Evolutionary conservation across 2,329 filamentous ascomycete genomes (phyloP).

Genomic region (Penicillium sp.): DNA sequence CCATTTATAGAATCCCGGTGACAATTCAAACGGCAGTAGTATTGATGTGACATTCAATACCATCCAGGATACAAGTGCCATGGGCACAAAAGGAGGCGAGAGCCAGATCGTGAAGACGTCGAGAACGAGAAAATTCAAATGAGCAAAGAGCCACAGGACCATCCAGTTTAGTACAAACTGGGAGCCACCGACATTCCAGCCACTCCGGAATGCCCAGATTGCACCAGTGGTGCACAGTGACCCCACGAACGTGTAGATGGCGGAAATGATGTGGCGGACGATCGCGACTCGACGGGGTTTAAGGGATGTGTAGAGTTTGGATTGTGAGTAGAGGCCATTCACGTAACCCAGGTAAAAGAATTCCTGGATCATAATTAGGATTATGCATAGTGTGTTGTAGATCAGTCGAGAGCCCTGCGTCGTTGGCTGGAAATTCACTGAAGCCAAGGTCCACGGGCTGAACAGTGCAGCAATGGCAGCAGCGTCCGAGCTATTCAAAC

Average conservation of each 20-base stretch:
- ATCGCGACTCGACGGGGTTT: slow-evolving; percentile 29
- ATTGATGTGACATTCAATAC: slow-evolving; percentile 43
- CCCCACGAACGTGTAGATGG: slow-evolving; percentile 40
- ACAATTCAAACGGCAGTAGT: slow-evolving; percentile 43
- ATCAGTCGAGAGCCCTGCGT: slow-evolving; percentile 41
- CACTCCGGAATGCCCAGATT: slow-evolving; percentile 44
- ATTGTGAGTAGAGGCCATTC: slow-evolving; percentile 42
- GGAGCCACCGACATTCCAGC: slow-evolving; percentile 38
- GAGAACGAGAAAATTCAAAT: slow-evolving; percentile 44
- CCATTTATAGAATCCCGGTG: slow-evolving; percentile 41
- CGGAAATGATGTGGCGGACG: slow-evolving; percentile 35
- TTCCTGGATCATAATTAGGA: slow-evolving; percentile 46
- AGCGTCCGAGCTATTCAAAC: slow-evolving; percentile 22
- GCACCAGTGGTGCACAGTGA: slow-evolving; percentile 40
- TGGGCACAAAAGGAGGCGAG: slow-evolving; percentile 41
- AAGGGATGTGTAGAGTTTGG: slow-evolving; percentile 37
- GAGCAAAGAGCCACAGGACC: slow-evolving; percentile 43
- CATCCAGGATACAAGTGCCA: slow-evolving; percentile 45
- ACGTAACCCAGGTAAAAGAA: slow-evolving; percentile 48
- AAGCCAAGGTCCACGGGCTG: slow-evolving; percentile 37
- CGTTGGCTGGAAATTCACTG: slow-evolving; percentile 41
- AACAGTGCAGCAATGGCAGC: slow-evolving; percentile 35
- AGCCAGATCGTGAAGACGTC: slow-evolving; percentile 45
- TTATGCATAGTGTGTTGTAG: slow-evolving; percentile 46
- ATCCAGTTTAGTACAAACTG: slow-evolving; percentile 47